Base-by-base conservation (phyloP, 768 basidiomycete species). In the Hirschioporus abietinus region DNA sequence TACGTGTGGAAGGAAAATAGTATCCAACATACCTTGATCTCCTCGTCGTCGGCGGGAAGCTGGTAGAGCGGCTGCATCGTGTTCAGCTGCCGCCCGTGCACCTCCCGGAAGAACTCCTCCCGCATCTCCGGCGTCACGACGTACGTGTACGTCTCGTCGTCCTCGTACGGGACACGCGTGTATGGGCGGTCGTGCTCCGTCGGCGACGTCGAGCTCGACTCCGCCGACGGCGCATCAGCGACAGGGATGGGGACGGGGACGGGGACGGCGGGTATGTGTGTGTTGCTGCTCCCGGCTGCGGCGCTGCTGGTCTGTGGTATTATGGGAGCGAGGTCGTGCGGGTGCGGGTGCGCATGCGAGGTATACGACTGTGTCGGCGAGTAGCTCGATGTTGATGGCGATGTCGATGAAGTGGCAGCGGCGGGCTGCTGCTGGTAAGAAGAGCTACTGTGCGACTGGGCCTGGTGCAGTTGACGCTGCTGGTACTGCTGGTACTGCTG, bases 21-120 rank as follows among this genome's bases (percentile, higher is more conserved):
- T n/a, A n/a, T n/a, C n/a, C n/a, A n/a, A n/a, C 75, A 68, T 70
- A 88, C 88, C 74, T 83, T 83, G 71, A 86, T 78, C 78, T 90
- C 89, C 63, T 89, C 88, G 35, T 81, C 76, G 74, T 91, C 89
- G 4, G 83, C 85, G 36, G 89, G 89, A 65, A 91, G 83, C 75
- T 87, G 77, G 72, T 91, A 90, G 9, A 78, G 77, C 25, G 72
- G 71, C 68, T 85, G 88, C 71, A 89, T 76, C 23, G 79, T 78
- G 71, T 84, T 88, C 75, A 89, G 80, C 60, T 76, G 78, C 61
- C 88, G 81, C 35, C 81, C 84, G 74, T 87, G 78, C 35, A 84
- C 68, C 17, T 76, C 72, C 64, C 82, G 83, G 71, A 89, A 90
- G 76, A 80, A 89, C 27, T 80, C 74, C 17, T 70, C 64, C 30